Conservation (phyloP, 176 grass and related monocot species). For the Cenchrus purpureus region DNA sequence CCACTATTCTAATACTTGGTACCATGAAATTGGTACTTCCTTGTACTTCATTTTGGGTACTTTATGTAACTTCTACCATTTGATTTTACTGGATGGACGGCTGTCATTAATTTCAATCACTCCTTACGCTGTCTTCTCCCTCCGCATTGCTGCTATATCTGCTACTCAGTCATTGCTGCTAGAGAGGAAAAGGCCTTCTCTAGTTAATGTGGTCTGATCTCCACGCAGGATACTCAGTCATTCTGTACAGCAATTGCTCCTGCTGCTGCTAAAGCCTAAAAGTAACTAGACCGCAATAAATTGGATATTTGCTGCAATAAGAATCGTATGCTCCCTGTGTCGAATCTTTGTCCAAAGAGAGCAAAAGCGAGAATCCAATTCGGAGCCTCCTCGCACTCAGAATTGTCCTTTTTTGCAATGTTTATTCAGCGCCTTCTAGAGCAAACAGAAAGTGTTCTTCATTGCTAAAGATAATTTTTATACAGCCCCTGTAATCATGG, state of each 20-base stretch:
- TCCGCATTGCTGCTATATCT: too few species aligned
- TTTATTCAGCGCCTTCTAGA: neutral
- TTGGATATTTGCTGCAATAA: slow-evolving; percentile 5
- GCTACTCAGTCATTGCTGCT: too few species aligned
- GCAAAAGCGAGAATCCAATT: slow-evolving; percentile 40
- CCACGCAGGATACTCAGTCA: slow-evolving; percentile 26
- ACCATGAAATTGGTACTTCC: too few species aligned
- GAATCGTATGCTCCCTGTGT: slow-evolving; percentile 28
- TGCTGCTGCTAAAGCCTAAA: neutral
- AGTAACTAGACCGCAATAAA: slow-evolving; percentile 20
- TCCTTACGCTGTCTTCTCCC: too few species aligned
- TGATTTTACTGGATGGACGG: too few species aligned
- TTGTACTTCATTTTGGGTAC: too few species aligned
- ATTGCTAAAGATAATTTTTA: neutral
- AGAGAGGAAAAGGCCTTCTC: neutral
- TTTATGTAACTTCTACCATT: too few species aligned
- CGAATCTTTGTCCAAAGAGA: slow-evolving; percentile 26
- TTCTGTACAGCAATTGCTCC: slow-evolving; percentile 37
- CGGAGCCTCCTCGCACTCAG: neutral
- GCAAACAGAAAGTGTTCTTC: neutral
- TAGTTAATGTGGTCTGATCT: neutral
- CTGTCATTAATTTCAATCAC: too few species aligned
- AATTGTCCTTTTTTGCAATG: neutral
- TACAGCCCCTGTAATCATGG: neutral
- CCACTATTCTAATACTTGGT: too few species aligned